Evolutionary conservation across 345 rosid species (phyloP).

Genomic region (Geranium rotundifolium): DNA sequence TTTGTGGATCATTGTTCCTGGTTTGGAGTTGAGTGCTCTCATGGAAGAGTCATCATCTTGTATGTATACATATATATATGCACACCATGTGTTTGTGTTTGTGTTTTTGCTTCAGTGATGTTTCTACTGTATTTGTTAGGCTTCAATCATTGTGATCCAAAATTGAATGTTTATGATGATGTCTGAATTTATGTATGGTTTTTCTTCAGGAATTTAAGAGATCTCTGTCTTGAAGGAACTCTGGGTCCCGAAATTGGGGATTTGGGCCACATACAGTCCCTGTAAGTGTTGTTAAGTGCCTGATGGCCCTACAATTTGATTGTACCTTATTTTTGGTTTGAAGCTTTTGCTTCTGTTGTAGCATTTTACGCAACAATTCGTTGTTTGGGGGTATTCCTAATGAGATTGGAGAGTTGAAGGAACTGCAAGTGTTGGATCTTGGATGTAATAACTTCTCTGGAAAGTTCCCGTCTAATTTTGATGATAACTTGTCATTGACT

Average conservation of each 20-base stretch:
- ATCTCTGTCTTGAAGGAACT: constrained; percentile 66
- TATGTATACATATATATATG: constrained; percentile 22
- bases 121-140: not conserved
- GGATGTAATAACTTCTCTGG: constrained; percentile 70
- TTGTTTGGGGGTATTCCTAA: constrained; percentile 56
- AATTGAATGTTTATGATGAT: no score
- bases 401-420: constrained; percentile 56
- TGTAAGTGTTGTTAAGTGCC: constrained; percentile 33
- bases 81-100: not conserved
- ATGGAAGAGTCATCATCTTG: constrained; percentile 56
- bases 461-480: constrained; percentile 31
- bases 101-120: not conserved
- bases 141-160: not conserved
- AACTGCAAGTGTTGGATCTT: constrained; percentile 73
- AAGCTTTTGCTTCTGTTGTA: constrained; percentile 16
- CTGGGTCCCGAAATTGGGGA: constrained; percentile 62
- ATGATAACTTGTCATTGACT: constrained; percentile 26
- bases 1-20: constrained; percentile 60
- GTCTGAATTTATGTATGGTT: no score
- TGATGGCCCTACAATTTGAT: not conserved
- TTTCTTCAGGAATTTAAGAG: constrained; percentile 43
- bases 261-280: constrained; percentile 45
- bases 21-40: constrained; percentile 70
- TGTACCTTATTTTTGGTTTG: not conserved
- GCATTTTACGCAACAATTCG: constrained; percentile 72